phyloP scores from a whole-genome alignment of 2,329 filamentous ascomycete genomes.

The Microdochium trichocladiopsis region DNA sequence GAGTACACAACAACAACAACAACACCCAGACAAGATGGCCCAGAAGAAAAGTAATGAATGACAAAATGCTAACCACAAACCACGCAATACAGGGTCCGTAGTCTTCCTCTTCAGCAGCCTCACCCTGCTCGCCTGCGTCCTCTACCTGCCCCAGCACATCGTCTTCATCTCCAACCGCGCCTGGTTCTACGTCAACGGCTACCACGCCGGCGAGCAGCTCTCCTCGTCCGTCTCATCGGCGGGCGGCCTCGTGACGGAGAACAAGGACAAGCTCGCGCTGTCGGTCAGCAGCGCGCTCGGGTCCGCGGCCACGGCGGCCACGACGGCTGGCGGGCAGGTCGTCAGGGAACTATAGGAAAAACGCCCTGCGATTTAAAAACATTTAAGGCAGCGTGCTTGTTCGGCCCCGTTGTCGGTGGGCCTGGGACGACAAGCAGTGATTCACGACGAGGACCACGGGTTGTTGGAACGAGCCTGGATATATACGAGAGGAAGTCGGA shows the following conservation, averaged over 20 bases:
- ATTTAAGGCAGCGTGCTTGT: too few relatives aligned
- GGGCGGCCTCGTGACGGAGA: slow-evolving; percentile 17
- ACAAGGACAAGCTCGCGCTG: slow-evolving; percentile 32
- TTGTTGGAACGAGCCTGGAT: too few relatives aligned
- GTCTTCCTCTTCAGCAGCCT: slow-evolving; percentile 86
- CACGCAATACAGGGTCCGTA: slow-evolving; percentile 61
- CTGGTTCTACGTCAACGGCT: slow-evolving; percentile 93
- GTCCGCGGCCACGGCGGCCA: slow-evolving; percentile 17
- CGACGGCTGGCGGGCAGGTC: slow-evolving; percentile 16
- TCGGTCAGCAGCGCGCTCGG: slow-evolving; percentile 26
- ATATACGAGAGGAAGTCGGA: background rate
- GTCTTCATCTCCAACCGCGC: slow-evolving; percentile 74
- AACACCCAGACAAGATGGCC: too few relatives aligned
- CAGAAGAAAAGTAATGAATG: too few relatives aligned
- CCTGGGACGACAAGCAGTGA: too few relatives aligned
- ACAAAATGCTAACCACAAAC: too few relatives aligned
- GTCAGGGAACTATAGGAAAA: slow-evolving; percentile 28
- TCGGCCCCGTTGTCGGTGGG: too few relatives aligned
- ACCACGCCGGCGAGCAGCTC: slow-evolving; percentile 39
- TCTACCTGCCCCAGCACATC: slow-evolving; percentile 93
- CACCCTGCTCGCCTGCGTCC: slow-evolving; percentile 75
- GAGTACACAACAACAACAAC: too few relatives aligned
- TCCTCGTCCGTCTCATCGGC: background rate
- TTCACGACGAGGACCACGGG: too few relatives aligned
- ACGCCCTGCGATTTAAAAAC: too few relatives aligned